Evolutionary conservation across 805 yeast species (phyloP).

Genomic region (Zygosaccharomyces bisporus): DNA sequence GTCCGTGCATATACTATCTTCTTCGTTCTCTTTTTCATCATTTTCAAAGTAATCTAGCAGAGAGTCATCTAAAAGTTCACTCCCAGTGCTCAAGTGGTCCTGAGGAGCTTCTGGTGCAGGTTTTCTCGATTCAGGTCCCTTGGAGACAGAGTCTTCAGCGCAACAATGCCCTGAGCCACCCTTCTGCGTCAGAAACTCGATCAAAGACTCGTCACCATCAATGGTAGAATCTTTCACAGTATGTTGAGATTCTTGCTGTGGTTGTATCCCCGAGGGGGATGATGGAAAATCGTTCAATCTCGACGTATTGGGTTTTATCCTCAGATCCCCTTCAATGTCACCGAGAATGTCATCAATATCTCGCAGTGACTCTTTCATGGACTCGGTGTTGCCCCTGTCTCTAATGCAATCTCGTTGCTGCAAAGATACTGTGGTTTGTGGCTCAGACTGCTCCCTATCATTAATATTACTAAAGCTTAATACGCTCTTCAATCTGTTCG

Average conservation of each 20-base stretch:
- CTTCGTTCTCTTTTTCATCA: background rate
- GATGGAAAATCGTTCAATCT: conserved; percentile 27
- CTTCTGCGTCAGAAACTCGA: conserved; percentile 29
- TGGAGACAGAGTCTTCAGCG: no score
- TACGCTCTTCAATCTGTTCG: conserved; percentile 26
- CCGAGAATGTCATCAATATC: conserved; percentile 34
- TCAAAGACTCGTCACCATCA: conserved; percentile 29
- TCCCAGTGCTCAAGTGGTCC: conserved; percentile 5
- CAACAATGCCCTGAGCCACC: no score
- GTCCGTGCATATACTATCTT: background rate
- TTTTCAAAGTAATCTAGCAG: conserved; percentile 20
- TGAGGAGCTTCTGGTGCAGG: background rate
- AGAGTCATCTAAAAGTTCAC: conserved; percentile 21
- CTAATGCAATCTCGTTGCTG: conserved; percentile 11
- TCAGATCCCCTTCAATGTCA: conserved; percentile 26
- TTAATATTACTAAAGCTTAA: conserved; percentile 27
- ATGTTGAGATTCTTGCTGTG: conserved; percentile 6
- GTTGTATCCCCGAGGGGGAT: conserved; percentile 23
- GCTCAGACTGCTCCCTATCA: conserved; percentile 11
- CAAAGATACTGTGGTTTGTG: conserved; percentile 9
- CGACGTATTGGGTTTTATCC: conserved; percentile 11
- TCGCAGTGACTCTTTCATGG: conserved; percentile 18
- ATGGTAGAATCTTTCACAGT: conserved; percentile 9
- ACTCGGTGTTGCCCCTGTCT: conserved; percentile 8
- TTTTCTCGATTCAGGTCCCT: no score